phyloP scores from a whole-genome alignment of 371 early-diverging fungal species.

The Coemansia sp. region DNA sequence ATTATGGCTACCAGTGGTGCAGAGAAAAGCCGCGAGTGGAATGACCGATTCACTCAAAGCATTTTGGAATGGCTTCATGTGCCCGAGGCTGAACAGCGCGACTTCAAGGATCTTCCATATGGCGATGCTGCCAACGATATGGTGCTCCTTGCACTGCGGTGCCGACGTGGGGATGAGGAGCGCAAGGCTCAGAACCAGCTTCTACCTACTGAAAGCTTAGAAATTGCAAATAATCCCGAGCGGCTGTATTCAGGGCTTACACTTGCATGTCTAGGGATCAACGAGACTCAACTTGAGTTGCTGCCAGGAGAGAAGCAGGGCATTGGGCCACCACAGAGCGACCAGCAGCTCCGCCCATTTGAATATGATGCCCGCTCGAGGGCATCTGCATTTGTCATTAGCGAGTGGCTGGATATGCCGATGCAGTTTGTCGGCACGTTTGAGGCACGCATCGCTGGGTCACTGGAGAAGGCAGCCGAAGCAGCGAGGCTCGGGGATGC shows the following conservation, averaged over 20 bases:
- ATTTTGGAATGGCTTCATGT: slow-evolving; percentile 36
- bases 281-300: slow-evolving; percentile 10
- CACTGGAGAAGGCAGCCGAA: slow-evolving; percentile 29
- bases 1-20: slow-evolving; percentile 30
- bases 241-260: slow-evolving; percentile 28
- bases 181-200: neutral
- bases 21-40: slow-evolving; percentile 22
- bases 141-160: slow-evolving; percentile 36
- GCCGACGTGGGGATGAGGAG: slow-evolving; percentile 35
- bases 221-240: slow-evolving; percentile 25
- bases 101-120: slow-evolving; percentile 18
- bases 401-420: slow-evolving; percentile 39
- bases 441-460: slow-evolving; percentile 27
- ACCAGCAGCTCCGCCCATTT: slow-evolving; percentile 24
- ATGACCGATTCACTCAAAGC: slow-evolving; percentile 26
- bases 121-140: slow-evolving; percentile 43
- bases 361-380: slow-evolving; percentile 47
- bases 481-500: slow-evolving; percentile 26
- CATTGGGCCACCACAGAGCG: neutral
- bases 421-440: slow-evolving; percentile 30
- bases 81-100: slow-evolving; percentile 11
- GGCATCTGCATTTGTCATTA: slow-evolving; percentile 36
- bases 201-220: slow-evolving; percentile 10
- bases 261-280: slow-evolving; percentile 34
- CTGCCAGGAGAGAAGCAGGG: neutral